Evolutionary conservation across 1,139 yeast genomes (phyloP).

Genomic region (Hyphopichia fennica): DNA sequence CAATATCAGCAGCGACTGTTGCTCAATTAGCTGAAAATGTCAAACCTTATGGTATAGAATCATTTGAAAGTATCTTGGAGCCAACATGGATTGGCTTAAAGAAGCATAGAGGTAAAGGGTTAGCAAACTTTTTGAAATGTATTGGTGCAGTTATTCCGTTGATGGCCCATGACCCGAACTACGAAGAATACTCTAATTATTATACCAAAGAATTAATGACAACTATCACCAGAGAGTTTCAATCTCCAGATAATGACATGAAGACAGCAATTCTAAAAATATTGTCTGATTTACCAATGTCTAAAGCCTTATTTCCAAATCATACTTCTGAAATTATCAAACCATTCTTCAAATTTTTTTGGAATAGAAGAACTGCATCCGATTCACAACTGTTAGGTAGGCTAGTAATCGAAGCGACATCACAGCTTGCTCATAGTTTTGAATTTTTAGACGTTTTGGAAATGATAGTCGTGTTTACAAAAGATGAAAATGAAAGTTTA

Average conservation of each 20-base stretch:
- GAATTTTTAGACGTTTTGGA: constrained; percentile 67
- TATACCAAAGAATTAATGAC: constrained; percentile 74
- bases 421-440: constrained; percentile 62
- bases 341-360: constrained; percentile 69
- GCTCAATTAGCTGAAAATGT: constrained; percentile 83
- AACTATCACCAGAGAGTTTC: constrained; percentile 69
- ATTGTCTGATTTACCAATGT: constrained; percentile 32
- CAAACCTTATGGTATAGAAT: constrained; percentile 87
- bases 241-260: constrained; percentile 90
- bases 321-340: constrained; percentile 49
- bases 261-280: constrained; percentile 62
- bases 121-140: constrained; percentile 77
- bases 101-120: constrained; percentile 72
- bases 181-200: constrained; percentile 73
- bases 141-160: constrained; percentile 81
- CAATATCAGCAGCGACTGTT: constrained; percentile 69
- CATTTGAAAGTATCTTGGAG: constrained; percentile 69
- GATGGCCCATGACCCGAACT: constrained; percentile 58
- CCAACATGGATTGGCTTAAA: constrained; percentile 81
- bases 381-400: constrained; percentile 48
- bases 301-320: constrained; percentile 26
- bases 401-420: constrained; percentile 74
- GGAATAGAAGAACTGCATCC: constrained; percentile 73
- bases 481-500: constrained; percentile 81
- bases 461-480: constrained; percentile 56